phyloP scores from a whole-genome alignment of 768 basidiomycete genomes.

The Hygrophorus russula region DNA sequence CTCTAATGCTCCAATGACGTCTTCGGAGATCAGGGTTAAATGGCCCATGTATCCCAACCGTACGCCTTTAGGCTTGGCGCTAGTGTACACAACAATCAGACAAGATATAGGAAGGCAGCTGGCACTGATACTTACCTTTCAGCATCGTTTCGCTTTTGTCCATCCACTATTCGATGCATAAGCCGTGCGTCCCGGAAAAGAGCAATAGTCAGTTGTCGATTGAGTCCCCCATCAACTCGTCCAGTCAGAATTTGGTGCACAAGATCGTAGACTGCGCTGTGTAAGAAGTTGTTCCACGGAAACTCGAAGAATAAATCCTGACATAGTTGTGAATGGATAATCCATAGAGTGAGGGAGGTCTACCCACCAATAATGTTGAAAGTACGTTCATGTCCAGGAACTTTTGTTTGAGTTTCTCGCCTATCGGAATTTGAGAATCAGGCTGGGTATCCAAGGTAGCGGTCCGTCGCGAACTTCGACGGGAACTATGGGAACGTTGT shows the following conservation, averaged over 20 bases:
- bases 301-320: slow-evolving; percentile 94
- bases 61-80: slow-evolving; percentile 62
- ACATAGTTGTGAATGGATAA: neutral
- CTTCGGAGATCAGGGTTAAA: slow-evolving; percentile 88
- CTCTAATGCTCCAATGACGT: slow-evolving; percentile 81
- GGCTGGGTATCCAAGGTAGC: slow-evolving; percentile 19
- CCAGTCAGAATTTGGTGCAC: slow-evolving; percentile 93
- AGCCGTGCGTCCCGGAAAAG: slow-evolving; percentile 81
- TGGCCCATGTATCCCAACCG: slow-evolving; percentile 97
- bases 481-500: slow-evolving; percentile 33
- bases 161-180: slow-evolving; percentile 80
- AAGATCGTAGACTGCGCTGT: slow-evolving; percentile 92
- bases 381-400: slow-evolving; percentile 70
- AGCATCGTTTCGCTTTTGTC: slow-evolving; percentile 67
- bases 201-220: slow-evolving; percentile 73
- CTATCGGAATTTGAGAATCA: slow-evolving; percentile 41
- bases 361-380: slow-evolving; percentile 63
- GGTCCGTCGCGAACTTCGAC: slow-evolving; percentile 43
- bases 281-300: slow-evolving; percentile 96
- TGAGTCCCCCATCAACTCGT: slow-evolving; percentile 68
- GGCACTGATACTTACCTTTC: slow-evolving; percentile 43
- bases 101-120: neutral
- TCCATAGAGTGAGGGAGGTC: slow-evolving; percentile 10
- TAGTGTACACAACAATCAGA: slow-evolving; percentile 15
- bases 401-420: slow-evolving; percentile 70